These are phyloP conservation scores for Collybiopsis confluens DNA, from an alignment of 768 basidiomycete species.

Conservation along the genomic window DNA sequence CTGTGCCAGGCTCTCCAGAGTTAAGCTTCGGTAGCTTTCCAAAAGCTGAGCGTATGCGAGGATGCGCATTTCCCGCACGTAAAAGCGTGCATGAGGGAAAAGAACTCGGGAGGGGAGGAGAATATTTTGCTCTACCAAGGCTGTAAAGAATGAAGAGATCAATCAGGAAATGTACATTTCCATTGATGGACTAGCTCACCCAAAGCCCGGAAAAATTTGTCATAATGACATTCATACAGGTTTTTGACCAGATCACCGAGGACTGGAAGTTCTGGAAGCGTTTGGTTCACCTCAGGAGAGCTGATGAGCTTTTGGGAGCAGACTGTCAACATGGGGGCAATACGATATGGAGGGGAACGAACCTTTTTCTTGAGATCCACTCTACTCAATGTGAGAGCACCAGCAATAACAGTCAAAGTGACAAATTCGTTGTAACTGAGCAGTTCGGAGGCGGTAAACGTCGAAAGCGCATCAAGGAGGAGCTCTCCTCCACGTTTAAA, in stretches of 20 bases:
- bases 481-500: conserved; percentile 86
- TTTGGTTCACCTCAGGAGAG: conserved; percentile 84
- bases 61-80: conserved; percentile 95
- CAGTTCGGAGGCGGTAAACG: conserved; percentile 91
- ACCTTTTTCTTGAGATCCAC: conserved; percentile 93
- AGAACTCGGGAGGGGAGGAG: conserved; percentile 87
- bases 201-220: conserved; percentile 88
- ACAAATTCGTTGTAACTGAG: conserved; percentile 89
- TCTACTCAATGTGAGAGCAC: conserved; percentile 68
- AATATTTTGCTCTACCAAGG: conserved; percentile 82
- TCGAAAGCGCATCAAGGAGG: conserved; percentile 86
- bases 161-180: neutral
- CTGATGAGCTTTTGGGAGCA: conserved; percentile 57
- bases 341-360: conserved; percentile 2
- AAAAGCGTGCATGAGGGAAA: conserved; percentile 81
- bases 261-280: conserved; percentile 76
- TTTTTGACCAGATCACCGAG: conserved; percentile 82
- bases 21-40: conserved; percentile 88
- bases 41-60: conserved; percentile 88
- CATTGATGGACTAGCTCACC: conserved; percentile 37
- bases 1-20: conserved; percentile 75
- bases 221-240: conserved; percentile 90
- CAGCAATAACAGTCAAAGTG: conserved; percentile 75
- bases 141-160: conserved; percentile 39
- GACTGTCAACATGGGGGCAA: neutral